These are phyloP conservation scores for Vickermania spadyakhi DNA, from an alignment of 208 protist genomes.

Conservation along the genomic window DNA sequence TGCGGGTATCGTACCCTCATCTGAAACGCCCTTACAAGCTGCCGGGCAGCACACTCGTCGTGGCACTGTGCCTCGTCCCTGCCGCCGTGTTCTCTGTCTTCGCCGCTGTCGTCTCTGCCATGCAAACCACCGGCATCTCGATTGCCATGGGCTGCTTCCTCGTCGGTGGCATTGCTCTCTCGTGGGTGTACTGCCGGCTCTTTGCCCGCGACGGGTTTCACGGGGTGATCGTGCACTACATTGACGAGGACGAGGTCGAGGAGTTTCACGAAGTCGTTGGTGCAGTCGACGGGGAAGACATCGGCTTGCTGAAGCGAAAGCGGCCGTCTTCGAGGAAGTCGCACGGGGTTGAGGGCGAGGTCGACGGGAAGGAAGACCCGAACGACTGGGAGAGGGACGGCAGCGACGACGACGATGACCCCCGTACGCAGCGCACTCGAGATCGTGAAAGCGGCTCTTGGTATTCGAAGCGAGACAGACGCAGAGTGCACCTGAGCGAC, in stretches of 20 bases:
- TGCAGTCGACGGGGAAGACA: slow-evolving; percentile 7
- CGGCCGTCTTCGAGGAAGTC: too few relatives aligned
- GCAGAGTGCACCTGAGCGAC: too few relatives aligned
- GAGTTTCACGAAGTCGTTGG: slow-evolving; percentile 8
- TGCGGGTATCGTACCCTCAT: slow-evolving; percentile 64
- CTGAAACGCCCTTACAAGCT: slow-evolving; percentile 67
- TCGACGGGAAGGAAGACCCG: too few relatives aligned
- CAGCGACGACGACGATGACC: too few relatives aligned
- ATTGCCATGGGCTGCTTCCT: slow-evolving; percentile 50
- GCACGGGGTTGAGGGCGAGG: too few relatives aligned
- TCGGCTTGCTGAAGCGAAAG: too few relatives aligned
- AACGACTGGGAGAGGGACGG: too few relatives aligned
- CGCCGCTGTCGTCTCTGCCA: slow-evolving; percentile 47
- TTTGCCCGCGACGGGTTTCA: slow-evolving; percentile 69
- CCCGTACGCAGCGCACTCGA: too few relatives aligned
- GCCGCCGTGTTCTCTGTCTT: slow-evolving; percentile 54
- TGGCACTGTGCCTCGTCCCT: slow-evolving; percentile 43
- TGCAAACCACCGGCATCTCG: slow-evolving; percentile 46
- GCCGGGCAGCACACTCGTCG: slow-evolving; percentile 50
- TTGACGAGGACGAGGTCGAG: slow-evolving; percentile 25
- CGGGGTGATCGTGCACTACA: slow-evolving; percentile 63
- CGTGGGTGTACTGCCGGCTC: slow-evolving; percentile 68
- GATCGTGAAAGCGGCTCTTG: too few relatives aligned
- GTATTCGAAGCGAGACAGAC: too few relatives aligned
- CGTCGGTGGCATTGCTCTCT: slow-evolving; percentile 31